phyloP scores from a whole-genome alignment of 805 yeast species.

The Yarrowia bubula region DNA sequence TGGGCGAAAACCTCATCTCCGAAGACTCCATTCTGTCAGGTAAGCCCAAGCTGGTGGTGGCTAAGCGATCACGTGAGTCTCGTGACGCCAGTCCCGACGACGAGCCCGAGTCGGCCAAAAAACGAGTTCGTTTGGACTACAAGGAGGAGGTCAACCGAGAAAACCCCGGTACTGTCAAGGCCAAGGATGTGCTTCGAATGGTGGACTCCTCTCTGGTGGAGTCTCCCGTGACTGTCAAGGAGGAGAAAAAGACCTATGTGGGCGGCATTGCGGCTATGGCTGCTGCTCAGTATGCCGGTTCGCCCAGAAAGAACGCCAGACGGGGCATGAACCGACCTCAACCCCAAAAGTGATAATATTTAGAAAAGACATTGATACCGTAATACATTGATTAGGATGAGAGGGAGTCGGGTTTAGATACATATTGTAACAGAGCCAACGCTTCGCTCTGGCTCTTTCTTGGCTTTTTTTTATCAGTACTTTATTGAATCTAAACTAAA shows the following conservation, averaged over 20 bases:
- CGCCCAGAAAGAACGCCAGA: slow-evolving; percentile 14
- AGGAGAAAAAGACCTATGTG: not conserved
- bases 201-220: slow-evolving; percentile 41
- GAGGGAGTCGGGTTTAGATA: too few species aligned
- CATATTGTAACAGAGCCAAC: too few species aligned
- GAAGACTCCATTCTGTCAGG: slow-evolving; percentile 27
- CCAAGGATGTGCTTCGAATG: slow-evolving; percentile 40
- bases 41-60: slow-evolving; percentile 11
- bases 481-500: slow-evolving; percentile 7
- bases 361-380: slow-evolving; percentile 8
- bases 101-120: slow-evolving; percentile 30
- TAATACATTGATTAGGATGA: not conserved
- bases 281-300: slow-evolving; percentile 10
- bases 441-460: too few species aligned
- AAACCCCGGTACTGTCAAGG: slow-evolving; percentile 34
- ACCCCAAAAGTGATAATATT: not conserved
- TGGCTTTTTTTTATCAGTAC: slow-evolving; percentile 7
- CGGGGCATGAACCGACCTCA: not conserved
- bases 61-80: slow-evolving; percentile 30
- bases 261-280: not conserved
- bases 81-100: slow-evolving; percentile 28
- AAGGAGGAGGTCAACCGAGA: slow-evolving; percentile 33
- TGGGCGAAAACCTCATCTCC: slow-evolving; percentile 29
- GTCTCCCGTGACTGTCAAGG: slow-evolving; percentile 36
- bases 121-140: slow-evolving; percentile 31